Evolutionary conservation across 352 stramenopile genomes (phyloP).

Genomic region (Phytopythium cucurbitacearum): DNA sequence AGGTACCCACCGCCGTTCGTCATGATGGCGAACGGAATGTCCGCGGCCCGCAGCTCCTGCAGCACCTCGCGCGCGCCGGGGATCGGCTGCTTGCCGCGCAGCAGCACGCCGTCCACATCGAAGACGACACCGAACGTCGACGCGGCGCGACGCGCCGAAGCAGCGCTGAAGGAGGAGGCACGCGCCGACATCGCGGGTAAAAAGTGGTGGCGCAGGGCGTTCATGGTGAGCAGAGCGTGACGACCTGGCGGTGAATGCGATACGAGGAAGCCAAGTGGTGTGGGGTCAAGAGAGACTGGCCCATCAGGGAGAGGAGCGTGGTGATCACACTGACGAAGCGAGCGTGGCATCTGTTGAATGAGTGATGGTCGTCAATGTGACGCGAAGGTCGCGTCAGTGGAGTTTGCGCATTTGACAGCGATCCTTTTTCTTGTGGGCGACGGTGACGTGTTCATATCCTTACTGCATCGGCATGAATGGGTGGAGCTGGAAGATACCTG

Average conservation of each 20-base stretch:
- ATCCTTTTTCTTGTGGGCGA: too few species aligned
- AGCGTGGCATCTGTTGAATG: not conserved
- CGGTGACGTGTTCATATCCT: too few species aligned
- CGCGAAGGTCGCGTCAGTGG: constrained; percentile 21
- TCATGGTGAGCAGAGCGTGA: constrained; percentile 8
- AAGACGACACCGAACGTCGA: constrained; percentile 80
- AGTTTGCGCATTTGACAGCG: too few species aligned
- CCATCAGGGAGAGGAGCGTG: too few species aligned
- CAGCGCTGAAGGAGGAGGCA: constrained; percentile 4
- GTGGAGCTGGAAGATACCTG: too few species aligned
- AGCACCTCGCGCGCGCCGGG: constrained; percentile 64
- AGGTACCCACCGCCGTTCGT: constrained; percentile 82
- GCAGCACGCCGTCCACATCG: constrained; percentile 77
- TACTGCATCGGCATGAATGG: too few species aligned
- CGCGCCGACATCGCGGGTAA: constrained; percentile 1
- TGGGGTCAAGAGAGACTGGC: too few species aligned
- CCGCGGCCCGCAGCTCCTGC: constrained; percentile 47
- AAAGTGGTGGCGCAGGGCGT: constrained; percentile 10
- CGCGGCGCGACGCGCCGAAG: constrained; percentile 3
- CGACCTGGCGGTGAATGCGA: not conserved
- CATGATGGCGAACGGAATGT: constrained; percentile 82
- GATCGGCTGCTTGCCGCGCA: constrained; percentile 71
- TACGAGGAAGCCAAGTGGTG: not conserved
- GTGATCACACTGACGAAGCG: too few species aligned
- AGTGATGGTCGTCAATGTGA: constrained; percentile 7